Percentiles rank a stretch among this genome's conserved stretches.
Evolutionary conservation across 108 stramenopile species (phyloP).

Genomic region (Skeletonema marinoi): DNA sequence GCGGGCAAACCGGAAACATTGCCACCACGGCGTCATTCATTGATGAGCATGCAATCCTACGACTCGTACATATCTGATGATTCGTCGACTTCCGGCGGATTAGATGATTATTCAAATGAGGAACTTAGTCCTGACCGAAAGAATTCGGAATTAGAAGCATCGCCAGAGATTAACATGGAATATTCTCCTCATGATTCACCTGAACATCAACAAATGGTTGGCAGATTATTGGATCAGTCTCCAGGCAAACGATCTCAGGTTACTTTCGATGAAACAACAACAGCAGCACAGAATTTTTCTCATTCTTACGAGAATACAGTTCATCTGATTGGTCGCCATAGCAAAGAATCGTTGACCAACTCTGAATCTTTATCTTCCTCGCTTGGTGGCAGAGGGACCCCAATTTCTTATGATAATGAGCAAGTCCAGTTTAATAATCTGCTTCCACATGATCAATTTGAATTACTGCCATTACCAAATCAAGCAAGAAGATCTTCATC

Average conservation of each 20-base stretch:
- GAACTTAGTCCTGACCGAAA: neutral
- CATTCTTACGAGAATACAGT: neutral
- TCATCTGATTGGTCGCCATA: neutral
- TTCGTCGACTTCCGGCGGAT: neutral
- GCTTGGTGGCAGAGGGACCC: neutral
- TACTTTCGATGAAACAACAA: neutral
- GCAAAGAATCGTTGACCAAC: neutral
- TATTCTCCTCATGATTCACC: neutral
- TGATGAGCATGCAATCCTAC: neutral
- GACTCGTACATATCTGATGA: constrained; percentile 21
- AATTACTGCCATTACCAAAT: neutral
- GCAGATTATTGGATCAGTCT: neutral
- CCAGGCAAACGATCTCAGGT: neutral
- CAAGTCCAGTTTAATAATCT: neutral
- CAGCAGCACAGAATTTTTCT: neutral
- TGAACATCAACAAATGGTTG: neutral
- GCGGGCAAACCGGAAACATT: neutral
- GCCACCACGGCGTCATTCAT: neutral
- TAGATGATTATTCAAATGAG: neutral
- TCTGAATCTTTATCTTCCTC: neutral
- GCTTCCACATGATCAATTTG: neutral
- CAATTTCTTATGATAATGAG: neutral
- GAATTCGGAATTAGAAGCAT: neutral
- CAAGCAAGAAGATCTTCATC: neutral
- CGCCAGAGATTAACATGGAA: neutral